Percentiles rank a stretch among this genome's conserved stretches.
Conservation (phyloP, 2,329 filamentous ascomycete species). For the Beauveria caledonica region DNA sequence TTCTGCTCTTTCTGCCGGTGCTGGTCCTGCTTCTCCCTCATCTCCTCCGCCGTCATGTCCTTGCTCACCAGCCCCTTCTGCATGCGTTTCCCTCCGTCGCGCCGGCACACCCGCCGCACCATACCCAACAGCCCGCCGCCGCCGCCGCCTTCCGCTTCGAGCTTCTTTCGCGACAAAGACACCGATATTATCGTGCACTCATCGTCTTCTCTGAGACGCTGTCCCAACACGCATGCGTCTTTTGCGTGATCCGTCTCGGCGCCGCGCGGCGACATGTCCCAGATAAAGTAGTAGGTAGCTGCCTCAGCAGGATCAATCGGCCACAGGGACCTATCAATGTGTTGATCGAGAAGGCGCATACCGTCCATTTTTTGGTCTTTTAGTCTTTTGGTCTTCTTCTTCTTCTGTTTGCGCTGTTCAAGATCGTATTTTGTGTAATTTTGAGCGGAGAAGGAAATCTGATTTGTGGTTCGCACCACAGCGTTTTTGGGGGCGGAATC, state of each 20-base stretch:
- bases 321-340: constrained; percentile 2
- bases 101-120: background rate
- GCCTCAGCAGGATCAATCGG: constrained; percentile 2
- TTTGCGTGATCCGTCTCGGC: background rate
- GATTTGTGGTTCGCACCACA: no score
- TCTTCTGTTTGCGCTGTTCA: no score
- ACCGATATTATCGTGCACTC: background rate
- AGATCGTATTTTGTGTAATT: no score
- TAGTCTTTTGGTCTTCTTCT: background rate
- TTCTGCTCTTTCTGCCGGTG: background rate
- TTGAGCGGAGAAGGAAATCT: no score
- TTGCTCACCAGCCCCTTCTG: background rate
- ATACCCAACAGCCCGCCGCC: background rate
- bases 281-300: constrained; percentile 3
- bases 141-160: background rate
- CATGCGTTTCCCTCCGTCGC: no score
- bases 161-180: background rate
- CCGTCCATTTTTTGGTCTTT: background rate
- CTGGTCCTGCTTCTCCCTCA: background rate
- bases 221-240: no score
- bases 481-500: background rate
- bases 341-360: constrained; percentile 6
- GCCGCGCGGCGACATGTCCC: background rate
- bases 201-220: background rate
- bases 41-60: background rate